Evolutionary conservation across 1,284 basidiomycete species (phyloP).

Genomic region (Melampsora americana): DNA sequence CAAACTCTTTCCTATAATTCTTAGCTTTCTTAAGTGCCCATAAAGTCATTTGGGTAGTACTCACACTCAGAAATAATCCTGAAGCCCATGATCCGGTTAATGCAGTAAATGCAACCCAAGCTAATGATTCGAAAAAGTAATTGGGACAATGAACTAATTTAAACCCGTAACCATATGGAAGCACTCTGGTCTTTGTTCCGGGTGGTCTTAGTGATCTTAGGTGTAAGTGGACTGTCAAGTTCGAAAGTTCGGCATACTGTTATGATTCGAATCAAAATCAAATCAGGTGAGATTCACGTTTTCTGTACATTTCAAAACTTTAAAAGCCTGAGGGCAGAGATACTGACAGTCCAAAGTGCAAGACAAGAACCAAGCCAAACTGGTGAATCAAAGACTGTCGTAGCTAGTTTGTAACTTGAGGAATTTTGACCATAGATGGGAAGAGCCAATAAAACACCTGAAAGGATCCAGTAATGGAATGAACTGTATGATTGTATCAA

Average conservation of each 20-base stretch:
- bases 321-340: no score
- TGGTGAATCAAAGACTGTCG: constrained; percentile 67
- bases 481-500: constrained; percentile 61
- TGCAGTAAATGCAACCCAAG: constrained; percentile 69
- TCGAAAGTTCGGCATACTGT: constrained; percentile 82
- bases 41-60: constrained; percentile 69
- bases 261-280: not conserved
- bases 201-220: constrained; percentile 76
- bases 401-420: constrained; percentile 65
- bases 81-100: constrained; percentile 68
- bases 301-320: not conserved
- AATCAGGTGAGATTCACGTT: not conserved
- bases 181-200: constrained; percentile 73
- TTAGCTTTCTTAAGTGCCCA: constrained; percentile 93
- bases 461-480: constrained; percentile 78
- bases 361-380: constrained; percentile 68
- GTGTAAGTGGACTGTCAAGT: constrained; percentile 76
- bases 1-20: constrained; percentile 89
- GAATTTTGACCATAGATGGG: constrained; percentile 70
- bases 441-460: constrained; percentile 72
- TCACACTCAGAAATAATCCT: constrained; percentile 69
- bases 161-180: constrained; percentile 79
- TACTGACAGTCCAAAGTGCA: constrained; percentile 71
- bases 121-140: constrained; percentile 86
- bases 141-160: constrained; percentile 82